Conservation (phyloP, 768 basidiomycete genomes). For the Mycena capillaripes region DNA sequence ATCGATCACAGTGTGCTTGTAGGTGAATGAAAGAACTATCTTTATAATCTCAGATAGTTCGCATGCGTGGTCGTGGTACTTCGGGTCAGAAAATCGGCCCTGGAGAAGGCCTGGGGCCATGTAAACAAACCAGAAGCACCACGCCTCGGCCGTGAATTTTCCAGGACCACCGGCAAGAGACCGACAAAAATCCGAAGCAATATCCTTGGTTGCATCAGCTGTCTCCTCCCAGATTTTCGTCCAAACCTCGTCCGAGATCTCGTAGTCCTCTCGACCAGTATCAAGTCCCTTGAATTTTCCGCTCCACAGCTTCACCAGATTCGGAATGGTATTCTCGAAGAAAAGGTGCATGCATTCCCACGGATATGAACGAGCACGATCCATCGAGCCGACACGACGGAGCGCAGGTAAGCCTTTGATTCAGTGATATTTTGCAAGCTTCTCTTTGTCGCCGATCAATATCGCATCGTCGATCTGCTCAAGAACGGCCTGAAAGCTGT, state of each 20-base stretch:
- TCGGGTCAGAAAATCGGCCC: conserved; percentile 10
- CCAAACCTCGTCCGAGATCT: conserved; percentile 54
- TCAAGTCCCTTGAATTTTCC: conserved; percentile 50
- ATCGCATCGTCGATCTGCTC: conserved; percentile 39
- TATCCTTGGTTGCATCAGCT: conserved; percentile 39
- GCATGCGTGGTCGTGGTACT: conserved; percentile 13
- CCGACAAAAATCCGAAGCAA: conserved; percentile 50
- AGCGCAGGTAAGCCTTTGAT: conserved; percentile 47
- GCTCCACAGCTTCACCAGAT: too few relatives aligned
- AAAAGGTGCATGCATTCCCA: conserved; percentile 65
- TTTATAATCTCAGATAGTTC: conserved; percentile 1
- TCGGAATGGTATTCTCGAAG: conserved; percentile 57
- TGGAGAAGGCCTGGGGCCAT: conserved; percentile 53
- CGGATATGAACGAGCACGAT: conserved; percentile 49
- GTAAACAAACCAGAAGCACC: conserved; percentile 54
- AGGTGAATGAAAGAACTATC: background rate
- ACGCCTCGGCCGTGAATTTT: conserved; percentile 52
- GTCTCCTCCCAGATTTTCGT: conserved; percentile 41
- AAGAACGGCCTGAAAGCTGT: conserved; percentile 41
- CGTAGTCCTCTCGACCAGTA: conserved; percentile 41
- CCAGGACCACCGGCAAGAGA: conserved; percentile 42
- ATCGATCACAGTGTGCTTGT: background rate
- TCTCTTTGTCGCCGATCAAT: conserved; percentile 25
- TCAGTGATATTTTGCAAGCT: conserved; percentile 40
- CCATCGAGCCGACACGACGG: conserved; percentile 41